Percentiles rank a stretch among this genome's conserved stretches.
These are phyloP conservation scores for Aegle marmelos DNA, from an alignment of 345 rosid genomes.

Conservation along the genomic window DNA sequence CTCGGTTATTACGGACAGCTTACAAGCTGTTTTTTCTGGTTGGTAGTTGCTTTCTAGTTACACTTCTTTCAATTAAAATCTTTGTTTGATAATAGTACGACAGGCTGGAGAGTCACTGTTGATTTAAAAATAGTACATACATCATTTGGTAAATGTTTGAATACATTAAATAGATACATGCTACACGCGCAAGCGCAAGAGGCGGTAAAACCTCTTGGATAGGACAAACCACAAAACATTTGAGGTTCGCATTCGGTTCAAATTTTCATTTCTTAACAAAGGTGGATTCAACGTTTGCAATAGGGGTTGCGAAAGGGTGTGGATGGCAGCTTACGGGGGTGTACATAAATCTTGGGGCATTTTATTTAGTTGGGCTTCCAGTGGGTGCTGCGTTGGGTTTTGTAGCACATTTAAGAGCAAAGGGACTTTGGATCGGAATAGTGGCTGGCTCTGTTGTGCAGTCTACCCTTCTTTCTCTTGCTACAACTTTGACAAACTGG, in stretches of 20 bases:
- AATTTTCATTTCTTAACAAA: too few species aligned
- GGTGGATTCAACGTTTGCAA: neutral
- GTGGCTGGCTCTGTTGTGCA: conserved; percentile 36
- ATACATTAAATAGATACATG: too few species aligned
- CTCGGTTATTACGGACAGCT: conserved; percentile 35
- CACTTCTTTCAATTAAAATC: neutral
- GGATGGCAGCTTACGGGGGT: conserved; percentile 44
- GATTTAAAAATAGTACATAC: neutral
- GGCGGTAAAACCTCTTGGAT: too few species aligned
- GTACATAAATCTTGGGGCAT: conserved; percentile 31
- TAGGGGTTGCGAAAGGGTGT: conserved; percentile 43
- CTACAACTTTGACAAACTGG: conserved; percentile 29
- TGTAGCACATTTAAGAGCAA: conserved; percentile 22
- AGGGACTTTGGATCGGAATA: conserved; percentile 44
- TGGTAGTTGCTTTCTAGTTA: neutral
- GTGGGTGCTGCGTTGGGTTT: conserved; percentile 27
- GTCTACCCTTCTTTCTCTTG: conserved; percentile 17
- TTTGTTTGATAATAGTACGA: neutral
- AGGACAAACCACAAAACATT: too few species aligned
- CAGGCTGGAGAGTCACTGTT: neutral
- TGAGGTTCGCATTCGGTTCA: neutral
- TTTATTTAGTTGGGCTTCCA: conserved; percentile 38
- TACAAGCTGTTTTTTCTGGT: conserved; percentile 47
- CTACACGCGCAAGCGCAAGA: too few species aligned
- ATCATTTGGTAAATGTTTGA: too few species aligned